These are phyloP conservation scores for Helminthosporium solani DNA, from an alignment of 2,329 filamentous ascomycete genomes.

Conservation along the genomic window DNA sequence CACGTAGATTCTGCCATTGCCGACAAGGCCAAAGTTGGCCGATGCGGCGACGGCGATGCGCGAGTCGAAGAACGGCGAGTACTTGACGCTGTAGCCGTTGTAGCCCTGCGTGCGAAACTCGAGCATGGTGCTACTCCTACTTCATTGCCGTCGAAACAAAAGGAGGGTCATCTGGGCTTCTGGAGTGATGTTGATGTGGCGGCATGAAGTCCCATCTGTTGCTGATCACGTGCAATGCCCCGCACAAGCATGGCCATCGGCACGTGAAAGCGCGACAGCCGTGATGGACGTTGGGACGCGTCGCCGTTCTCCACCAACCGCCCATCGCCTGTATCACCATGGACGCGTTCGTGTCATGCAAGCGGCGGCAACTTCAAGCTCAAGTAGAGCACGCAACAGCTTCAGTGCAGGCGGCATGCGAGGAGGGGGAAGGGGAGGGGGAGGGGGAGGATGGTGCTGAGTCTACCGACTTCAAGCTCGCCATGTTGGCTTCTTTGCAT, in stretches of 20 bases:
- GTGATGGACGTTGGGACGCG: conserved; percentile 44
- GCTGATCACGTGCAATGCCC: not conserved
- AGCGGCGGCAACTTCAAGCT: conserved; percentile 31
- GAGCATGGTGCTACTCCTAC: conserved; percentile 63
- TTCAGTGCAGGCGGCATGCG: too few relatives aligned
- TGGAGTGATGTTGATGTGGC: too few relatives aligned
- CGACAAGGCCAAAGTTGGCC: conserved; percentile 96
- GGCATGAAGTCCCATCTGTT: too few relatives aligned
- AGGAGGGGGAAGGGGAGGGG: too few relatives aligned
- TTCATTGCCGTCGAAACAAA: not conserved
- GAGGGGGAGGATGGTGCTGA: conserved; percentile 56
- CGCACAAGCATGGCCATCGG: not conserved
- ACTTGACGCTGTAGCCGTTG: conserved; percentile 96
- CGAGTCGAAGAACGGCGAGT: conserved; percentile 97
- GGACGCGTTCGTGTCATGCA: conserved; percentile 44
- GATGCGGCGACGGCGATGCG: conserved; percentile 85
- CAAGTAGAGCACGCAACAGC: not conserved
- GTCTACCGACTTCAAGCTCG: conserved; percentile 86
- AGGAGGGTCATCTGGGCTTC: too few relatives aligned
- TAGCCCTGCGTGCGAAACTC: conserved; percentile 91
- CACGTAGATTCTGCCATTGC: conserved; percentile 87
- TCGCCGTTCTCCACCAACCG: too few relatives aligned
- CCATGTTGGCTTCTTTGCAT: conserved; percentile 76
- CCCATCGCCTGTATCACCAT: too few relatives aligned
- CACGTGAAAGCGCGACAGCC: not conserved